A percentile compares a stretch with the other conserved stretches of the same genome.
Conservation (phyloP, 805 yeast genomes). For the Kluyveromyces dobzhanskii region DNA sequence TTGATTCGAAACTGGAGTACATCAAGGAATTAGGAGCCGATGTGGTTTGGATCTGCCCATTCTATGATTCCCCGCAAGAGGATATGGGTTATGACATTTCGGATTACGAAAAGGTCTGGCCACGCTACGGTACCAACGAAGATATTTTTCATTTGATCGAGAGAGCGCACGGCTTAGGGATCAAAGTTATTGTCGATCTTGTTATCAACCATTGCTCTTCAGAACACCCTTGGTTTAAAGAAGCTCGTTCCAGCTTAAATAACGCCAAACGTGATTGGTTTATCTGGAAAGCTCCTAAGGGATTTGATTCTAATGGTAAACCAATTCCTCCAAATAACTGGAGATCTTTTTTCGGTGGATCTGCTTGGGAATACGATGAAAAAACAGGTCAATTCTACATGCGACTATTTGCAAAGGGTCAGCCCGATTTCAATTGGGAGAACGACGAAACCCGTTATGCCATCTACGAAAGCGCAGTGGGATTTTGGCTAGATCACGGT, state of each 20-base stretch:
- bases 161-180: constrained; percentile 41
- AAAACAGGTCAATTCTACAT: constrained; percentile 46
- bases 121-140: constrained; percentile 45
- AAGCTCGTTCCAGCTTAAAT: constrained; percentile 40
- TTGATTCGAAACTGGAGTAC: constrained; percentile 43
- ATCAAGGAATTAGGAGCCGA: constrained; percentile 42
- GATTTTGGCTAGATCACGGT: too few relatives aligned
- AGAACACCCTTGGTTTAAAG: constrained; percentile 51
- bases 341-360: constrained; percentile 43
- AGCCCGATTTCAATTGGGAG: too few relatives aligned
- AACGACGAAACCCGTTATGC: too few relatives aligned
- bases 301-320: constrained; percentile 38
- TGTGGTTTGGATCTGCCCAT: constrained; percentile 50
- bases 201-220: constrained; percentile 52
- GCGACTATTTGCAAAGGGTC: constrained; percentile 43
- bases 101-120: constrained; percentile 43
- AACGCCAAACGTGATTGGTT: constrained; percentile 44
- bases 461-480: too few relatives aligned
- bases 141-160: constrained; percentile 42
- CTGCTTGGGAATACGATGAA: constrained; percentile 53
- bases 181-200: constrained; percentile 46
- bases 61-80: constrained; percentile 49
- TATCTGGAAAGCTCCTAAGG: constrained; percentile 44
- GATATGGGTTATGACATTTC: constrained; percentile 59
- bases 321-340: constrained; percentile 52